Evolutionary conservation across 208 protist genomes (phyloP).

Genomic region (Leishmania lainsoni): DNA sequence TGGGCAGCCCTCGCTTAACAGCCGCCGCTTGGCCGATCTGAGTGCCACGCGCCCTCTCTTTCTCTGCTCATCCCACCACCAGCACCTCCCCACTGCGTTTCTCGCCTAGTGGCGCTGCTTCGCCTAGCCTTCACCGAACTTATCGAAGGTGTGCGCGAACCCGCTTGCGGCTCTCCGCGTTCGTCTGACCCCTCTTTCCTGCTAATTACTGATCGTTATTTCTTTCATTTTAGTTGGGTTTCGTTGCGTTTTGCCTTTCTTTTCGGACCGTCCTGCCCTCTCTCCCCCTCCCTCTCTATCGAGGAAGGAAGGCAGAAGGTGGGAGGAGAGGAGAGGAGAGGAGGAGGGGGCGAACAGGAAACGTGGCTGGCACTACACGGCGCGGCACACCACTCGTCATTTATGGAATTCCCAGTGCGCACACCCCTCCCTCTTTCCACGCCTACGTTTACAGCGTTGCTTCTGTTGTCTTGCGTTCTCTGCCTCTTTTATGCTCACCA

Average conservation of each 20-base stretch:
- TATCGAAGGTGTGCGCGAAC: neutral
- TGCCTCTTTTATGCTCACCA: neutral
- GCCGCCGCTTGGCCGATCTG: neutral
- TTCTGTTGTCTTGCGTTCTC: neutral
- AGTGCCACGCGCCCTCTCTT: neutral
- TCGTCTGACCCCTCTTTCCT: neutral
- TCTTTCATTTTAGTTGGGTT: constrained; percentile 15
- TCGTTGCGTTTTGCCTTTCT: neutral
- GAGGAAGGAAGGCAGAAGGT: neutral
- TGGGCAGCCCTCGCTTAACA: neutral
- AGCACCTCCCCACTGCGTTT: neutral
- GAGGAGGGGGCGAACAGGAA: neutral
- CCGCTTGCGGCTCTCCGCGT: neutral
- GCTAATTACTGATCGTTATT: constrained; percentile 10
- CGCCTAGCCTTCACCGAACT: neutral
- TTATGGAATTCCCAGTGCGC: too few relatives aligned
- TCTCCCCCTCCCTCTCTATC: neutral
- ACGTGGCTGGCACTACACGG: neutral
- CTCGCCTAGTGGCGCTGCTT: neutral
- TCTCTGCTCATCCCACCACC: neutral
- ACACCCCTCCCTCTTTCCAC: neutral
- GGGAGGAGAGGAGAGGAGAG: neutral
- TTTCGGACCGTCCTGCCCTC: neutral
- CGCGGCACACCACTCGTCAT: too few relatives aligned
- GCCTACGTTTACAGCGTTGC: neutral